Conservation (phyloP, 2,329 filamentous ascomycete species). For the Colletotrichum sp. region DNA sequence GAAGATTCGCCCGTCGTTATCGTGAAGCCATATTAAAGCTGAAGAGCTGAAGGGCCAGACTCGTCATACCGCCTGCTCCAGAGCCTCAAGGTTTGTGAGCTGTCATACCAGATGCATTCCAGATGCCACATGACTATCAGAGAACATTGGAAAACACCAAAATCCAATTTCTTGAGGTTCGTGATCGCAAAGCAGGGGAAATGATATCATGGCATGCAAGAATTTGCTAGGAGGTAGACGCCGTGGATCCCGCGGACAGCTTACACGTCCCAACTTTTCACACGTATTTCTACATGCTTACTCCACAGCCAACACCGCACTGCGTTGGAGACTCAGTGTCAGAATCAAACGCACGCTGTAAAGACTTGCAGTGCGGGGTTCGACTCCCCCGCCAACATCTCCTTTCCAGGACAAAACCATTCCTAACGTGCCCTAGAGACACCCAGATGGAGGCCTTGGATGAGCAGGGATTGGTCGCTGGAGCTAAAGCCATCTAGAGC, state of each 20-base stretch:
- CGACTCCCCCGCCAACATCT: neutral
- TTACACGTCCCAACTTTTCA: neutral
- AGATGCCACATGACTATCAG: neutral
- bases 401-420: neutral
- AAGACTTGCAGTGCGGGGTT: neutral
- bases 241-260: neutral
- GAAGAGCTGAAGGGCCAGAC: neutral
- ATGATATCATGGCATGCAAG: neutral
- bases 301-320: neutral
- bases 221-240: neutral
- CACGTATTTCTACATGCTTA: neutral
- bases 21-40: neutral
- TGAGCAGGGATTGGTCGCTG: neutral
- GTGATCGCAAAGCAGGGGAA: neutral
- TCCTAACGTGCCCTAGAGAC: neutral
- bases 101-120: neutral
- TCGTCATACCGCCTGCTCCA: neutral
- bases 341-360: neutral
- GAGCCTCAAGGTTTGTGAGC: neutral
- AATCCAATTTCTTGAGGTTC: neutral
- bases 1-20: neutral
- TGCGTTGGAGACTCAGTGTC: neutral
- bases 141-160: neutral
- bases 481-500: neutral
- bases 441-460: neutral